Conservation (phyloP, 805 yeast genomes). For the Candida yuanshanica region DNA sequence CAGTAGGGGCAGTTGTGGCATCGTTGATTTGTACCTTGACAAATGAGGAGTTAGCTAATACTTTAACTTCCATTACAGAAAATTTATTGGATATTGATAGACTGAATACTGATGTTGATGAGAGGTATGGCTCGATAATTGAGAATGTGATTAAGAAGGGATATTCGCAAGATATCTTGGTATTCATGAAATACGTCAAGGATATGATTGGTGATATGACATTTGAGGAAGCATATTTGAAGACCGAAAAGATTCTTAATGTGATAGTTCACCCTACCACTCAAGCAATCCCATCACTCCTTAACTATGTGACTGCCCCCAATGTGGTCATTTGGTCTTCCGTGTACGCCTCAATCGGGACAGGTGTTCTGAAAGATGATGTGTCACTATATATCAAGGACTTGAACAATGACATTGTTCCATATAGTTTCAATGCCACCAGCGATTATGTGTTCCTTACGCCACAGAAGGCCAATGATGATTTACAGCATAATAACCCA, state of each 20-base stretch:
- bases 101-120: constrained; percentile 48
- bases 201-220: constrained; percentile 76
- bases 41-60: constrained; percentile 52
- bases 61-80: constrained; percentile 36
- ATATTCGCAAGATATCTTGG: constrained; percentile 77
- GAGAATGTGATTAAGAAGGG: constrained; percentile 75
- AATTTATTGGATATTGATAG: constrained; percentile 35
- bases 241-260: constrained; percentile 74
- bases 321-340: constrained; percentile 90
- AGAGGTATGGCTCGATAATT: constrained; percentile 60
- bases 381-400: constrained; percentile 55
- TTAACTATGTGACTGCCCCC: constrained; percentile 91
- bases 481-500: constrained; percentile 53
- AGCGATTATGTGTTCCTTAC: constrained; percentile 29
- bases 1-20: constrained; percentile 92
- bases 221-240: constrained; percentile 86
- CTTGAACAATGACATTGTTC: constrained; percentile 56
- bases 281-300: constrained; percentile 59
- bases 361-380: constrained; percentile 55
- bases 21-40: constrained; percentile 72
- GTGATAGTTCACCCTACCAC: constrained; percentile 81
- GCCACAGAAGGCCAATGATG: constrained; percentile 41
- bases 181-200: constrained; percentile 74
- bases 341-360: constrained; percentile 76
- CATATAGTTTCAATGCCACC: constrained; percentile 35